Evolutionary conservation across 352 stramenopile genomes (phyloP).

Genomic region (Globisporangium sylvaticum): DNA sequence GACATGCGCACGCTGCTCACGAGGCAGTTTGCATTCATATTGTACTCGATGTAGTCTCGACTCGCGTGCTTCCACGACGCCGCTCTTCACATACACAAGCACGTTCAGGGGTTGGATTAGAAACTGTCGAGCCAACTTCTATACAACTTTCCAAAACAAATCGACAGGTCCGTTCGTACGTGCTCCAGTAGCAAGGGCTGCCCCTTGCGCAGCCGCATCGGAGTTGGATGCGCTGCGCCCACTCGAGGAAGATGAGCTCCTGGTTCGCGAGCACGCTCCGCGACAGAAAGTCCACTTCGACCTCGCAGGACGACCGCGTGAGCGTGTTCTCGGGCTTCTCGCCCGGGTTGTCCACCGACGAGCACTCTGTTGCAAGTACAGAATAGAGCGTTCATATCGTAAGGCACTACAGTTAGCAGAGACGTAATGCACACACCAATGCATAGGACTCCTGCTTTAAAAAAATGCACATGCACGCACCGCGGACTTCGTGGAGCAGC

Average conservation of each 20-base stretch:
- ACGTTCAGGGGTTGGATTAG: neutral
- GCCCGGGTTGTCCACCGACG: slow-evolving; percentile 45
- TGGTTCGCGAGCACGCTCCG: slow-evolving; percentile 19
- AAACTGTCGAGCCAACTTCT: neutral
- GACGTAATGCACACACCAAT: neutral
- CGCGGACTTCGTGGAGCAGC: slow-evolving; percentile 34
- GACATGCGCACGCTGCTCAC: slow-evolving; percentile 46
- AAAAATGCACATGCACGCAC: slow-evolving; percentile 11
- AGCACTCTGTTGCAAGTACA: slow-evolving; percentile 25
- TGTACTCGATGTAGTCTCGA: slow-evolving; percentile 63
- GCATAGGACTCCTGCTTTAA: neutral
- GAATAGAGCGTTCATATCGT: neutral
- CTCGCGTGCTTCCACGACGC: slow-evolving; percentile 15
- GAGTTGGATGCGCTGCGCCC: slow-evolving; percentile 40
- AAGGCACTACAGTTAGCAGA: neutral
- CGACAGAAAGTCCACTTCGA: slow-evolving; percentile 28
- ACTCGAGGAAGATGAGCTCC: slow-evolving; percentile 29
- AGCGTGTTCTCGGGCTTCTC: slow-evolving; percentile 49
- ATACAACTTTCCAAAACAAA: neutral
- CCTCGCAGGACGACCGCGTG: slow-evolving; percentile 31
- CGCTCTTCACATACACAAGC: neutral
- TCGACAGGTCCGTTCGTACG: slow-evolving; percentile 25
- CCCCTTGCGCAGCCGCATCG: slow-evolving; percentile 63
- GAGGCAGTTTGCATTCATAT: slow-evolving; percentile 33
- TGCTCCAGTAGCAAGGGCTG: slow-evolving; percentile 79